phyloP scores from a whole-genome alignment of 805 yeast genomes.

The Clavispora vitiphila region DNA sequence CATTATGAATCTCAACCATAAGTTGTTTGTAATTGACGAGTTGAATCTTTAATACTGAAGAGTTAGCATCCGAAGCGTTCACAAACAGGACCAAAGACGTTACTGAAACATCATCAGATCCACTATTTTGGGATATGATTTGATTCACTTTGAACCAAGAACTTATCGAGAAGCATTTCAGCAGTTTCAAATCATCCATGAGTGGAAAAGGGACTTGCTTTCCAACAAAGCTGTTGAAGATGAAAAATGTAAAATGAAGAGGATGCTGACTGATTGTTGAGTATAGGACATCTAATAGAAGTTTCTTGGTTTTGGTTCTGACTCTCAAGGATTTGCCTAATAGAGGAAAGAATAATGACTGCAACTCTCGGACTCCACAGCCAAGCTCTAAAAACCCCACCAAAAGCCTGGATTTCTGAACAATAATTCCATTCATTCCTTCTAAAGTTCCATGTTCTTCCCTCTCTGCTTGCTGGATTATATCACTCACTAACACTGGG shows the following conservation, averaged over 20 bases:
- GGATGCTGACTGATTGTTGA: conserved; percentile 19
- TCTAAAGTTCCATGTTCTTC: background rate
- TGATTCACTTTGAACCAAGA: conserved; percentile 35
- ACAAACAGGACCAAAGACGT: conserved; percentile 23
- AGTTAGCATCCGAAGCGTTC: conserved; percentile 18
- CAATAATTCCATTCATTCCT: background rate
- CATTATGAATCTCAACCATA: conserved; percentile 24
- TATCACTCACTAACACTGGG: conserved; percentile 17
- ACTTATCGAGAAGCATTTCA: conserved; percentile 30
- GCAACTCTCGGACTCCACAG: conserved; percentile 20
- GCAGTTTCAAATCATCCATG: conserved; percentile 10
- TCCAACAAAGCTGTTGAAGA: conserved; percentile 18
- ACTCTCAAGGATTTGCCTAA: conserved; percentile 5
- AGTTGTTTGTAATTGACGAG: conserved; percentile 27
- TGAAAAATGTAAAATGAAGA: conserved; percentile 24
- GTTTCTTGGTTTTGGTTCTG: conserved; percentile 8
- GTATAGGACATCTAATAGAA: conserved; percentile 20
- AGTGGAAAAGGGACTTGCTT: conserved; percentile 12
- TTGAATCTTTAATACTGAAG: conserved; percentile 23
- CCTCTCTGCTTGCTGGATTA: conserved; percentile 7
- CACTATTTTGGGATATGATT: conserved; percentile 3
- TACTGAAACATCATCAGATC: conserved; percentile 10
- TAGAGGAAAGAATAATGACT: conserved; percentile 18
- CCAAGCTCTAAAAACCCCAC: conserved; percentile 31
- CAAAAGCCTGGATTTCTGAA: conserved; percentile 17